These are phyloP conservation scores for Tuber magnatum DNA, from an alignment of 495 filamentous ascomycete genomes.

Conservation along the genomic window DNA sequence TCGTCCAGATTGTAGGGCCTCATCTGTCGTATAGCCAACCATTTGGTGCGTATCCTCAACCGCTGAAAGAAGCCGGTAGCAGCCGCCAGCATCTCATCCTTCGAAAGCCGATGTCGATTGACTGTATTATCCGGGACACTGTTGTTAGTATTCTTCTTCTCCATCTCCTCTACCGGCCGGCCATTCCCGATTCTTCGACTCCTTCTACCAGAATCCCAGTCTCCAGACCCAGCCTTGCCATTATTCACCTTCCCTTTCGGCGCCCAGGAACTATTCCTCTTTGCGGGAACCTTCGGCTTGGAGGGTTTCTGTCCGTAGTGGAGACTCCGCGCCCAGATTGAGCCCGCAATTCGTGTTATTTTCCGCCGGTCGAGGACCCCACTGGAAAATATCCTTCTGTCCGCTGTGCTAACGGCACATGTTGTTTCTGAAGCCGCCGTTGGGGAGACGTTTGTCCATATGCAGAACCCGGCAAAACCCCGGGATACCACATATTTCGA, in stretches of 20 bases:
- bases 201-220: constrained; percentile 13
- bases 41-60: constrained; percentile 90
- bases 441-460: constrained; percentile 36
- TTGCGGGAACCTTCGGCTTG: constrained; percentile 29
- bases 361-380: constrained; percentile 26
- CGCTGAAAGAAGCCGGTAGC: constrained; percentile 89
- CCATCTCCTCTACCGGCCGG: constrained; percentile 10
- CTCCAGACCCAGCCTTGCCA: constrained; percentile 24
- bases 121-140: background rate
- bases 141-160: background rate
- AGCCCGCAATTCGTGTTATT: constrained; percentile 27
- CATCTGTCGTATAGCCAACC: constrained; percentile 89
- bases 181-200: constrained; percentile 17
- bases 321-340: constrained; percentile 27
- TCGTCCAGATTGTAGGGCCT: constrained; percentile 96
- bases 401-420: constrained; percentile 24
- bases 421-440: constrained; percentile 32
- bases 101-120: constrained; percentile 66
- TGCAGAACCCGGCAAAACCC: constrained; percentile 39
- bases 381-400: constrained; percentile 17
- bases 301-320: constrained; percentile 17
- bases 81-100: constrained; percentile 85
- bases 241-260: constrained; percentile 9
- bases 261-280: constrained; percentile 3
- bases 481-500: constrained; percentile 40